Evolutionary conservation across 2,329 filamentous ascomycete species (phyloP), one percentile per base, ranked within the genome.

Genomic region (Exserohilum rostratum): DNA sequence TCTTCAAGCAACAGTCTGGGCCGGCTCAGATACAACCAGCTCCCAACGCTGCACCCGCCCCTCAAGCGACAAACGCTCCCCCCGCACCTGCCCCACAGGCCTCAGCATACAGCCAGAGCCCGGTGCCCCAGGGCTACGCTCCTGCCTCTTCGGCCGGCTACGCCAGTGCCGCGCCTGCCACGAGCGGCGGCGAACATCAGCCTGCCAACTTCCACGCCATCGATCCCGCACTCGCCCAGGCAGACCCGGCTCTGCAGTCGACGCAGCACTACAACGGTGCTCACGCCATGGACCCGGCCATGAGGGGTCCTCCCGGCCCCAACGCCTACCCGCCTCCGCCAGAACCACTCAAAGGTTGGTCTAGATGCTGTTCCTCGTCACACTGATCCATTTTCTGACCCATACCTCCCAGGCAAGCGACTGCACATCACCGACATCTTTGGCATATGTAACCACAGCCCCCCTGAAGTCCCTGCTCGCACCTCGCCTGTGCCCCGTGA

Each of bases 1-100:
- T 93, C 69, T 95, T 93, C 79, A 90, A 91, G 77, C 85, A 88
- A 60, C 86, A 88, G 67, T 78, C 83, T 40, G 85, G 87, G 48
- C 89, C 89, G 27, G 83, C 89, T 43, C 84, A 87, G 60, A 89
- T 91, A 59, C 90, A 93, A 73, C 85, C 89, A 17, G 86, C 87
- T 11, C 85, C 87, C 50, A 85, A 83, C 64, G 71, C 76, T 29
- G 64, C 76, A 20, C 68, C 73, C 37, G 59, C 76, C 44, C 68
- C 71, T 43, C 66, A 76, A 50, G 61, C 70, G 30, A 56, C 69
- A 13, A 64, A 68, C 22, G 67, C 69, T 22, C 67, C 63, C 46
- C 67, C 67, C 29, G 68, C 70, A 15, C 64, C 71, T 35, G 65
- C 72, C 17, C 72, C 72, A n/a, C 69, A 72, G 3, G 57, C 68